Percentiles rank a stretch among this genome's conserved stretches.
Evolutionary conservation across 2,329 filamentous ascomycete species (phyloP).

Genomic region (Claviceps quebecensis): DNA sequence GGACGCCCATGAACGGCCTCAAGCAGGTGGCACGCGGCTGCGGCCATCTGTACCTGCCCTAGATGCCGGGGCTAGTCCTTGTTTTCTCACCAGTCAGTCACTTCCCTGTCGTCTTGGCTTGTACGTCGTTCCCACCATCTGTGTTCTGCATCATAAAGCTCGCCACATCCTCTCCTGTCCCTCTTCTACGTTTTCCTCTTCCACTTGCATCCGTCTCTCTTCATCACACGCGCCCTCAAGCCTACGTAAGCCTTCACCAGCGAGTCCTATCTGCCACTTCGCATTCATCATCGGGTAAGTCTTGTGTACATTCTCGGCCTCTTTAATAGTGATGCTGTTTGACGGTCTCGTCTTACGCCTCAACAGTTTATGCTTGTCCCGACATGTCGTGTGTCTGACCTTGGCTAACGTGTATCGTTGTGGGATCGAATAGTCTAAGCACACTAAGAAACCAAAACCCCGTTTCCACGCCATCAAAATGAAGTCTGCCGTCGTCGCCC

Average conservation of each 20-base stretch:
- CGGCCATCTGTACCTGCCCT: constrained; percentile 5
- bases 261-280: constrained; percentile 1
- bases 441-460: neutral
- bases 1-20: too few species aligned
- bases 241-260: neutral
- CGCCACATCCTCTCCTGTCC: neutral
- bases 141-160: constrained; percentile 5
- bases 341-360: too few species aligned
- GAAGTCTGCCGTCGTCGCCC: constrained; percentile 33
- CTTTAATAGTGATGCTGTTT: neutral
- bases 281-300: constrained; percentile 1
- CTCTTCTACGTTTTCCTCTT: neutral
- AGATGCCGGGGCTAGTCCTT: constrained; percentile 1
- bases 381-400: too few species aligned
- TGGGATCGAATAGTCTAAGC: too few species aligned
- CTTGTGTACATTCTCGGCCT: neutral
- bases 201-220: neutral
- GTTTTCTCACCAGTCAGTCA: constrained; percentile 3
- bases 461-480: constrained; percentile 25
- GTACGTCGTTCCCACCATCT: neutral
- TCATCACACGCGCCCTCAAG: neutral
- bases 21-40: constrained; percentile 6
- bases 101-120: neutral
- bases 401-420: too few species aligned
- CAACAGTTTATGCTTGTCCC: too few species aligned